Conservation (phyloP, 148 eudicot species). For the Dianthus caryophyllus region DNA sequence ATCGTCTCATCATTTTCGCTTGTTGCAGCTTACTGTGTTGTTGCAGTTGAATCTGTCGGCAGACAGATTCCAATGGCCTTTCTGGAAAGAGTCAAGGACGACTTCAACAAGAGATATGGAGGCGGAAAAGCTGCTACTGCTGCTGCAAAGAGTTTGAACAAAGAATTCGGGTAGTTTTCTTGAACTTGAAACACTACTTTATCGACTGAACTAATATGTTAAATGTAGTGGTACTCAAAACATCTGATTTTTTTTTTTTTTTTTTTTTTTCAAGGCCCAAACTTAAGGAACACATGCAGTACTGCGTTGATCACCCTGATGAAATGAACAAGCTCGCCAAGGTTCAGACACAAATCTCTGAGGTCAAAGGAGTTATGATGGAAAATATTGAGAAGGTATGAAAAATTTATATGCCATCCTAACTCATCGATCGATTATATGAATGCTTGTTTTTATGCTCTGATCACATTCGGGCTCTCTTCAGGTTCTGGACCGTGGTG, state of each 20-base stretch:
- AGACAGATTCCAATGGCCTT: slow-evolving; percentile 53
- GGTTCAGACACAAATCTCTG: slow-evolving; percentile 48
- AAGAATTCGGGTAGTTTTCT: slow-evolving; percentile 39
- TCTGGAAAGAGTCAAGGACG: slow-evolving; percentile 45
- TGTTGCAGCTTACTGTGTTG: slow-evolving; percentile 46
- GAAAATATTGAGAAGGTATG: slow-evolving; percentile 48
- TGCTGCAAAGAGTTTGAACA: slow-evolving; percentile 45
- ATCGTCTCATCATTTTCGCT: slow-evolving; percentile 1
- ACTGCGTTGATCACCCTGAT: slow-evolving; percentile 54
- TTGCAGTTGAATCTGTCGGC: slow-evolving; percentile 49
- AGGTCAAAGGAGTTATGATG: slow-evolving; percentile 58
- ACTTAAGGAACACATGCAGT: slow-evolving; percentile 53
- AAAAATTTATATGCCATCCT: neutral
- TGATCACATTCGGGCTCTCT: neutral
- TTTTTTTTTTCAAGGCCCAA: slow-evolving; percentile 36
- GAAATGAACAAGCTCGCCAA: slow-evolving; percentile 52
- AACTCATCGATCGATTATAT: neutral
- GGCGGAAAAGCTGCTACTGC: slow-evolving; percentile 54
- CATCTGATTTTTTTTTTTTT: neutral
- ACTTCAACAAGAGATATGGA: slow-evolving; percentile 48
- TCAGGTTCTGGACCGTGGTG: slow-evolving; percentile 53
- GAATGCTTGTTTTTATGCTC: neutral
- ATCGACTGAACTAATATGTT: neutral
- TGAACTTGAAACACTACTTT: neutral
- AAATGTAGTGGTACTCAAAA: slow-evolving; percentile 12